These are phyloP conservation scores for Trichoderma asperellum DNA, from an alignment of 2,329 filamentous ascomycete genomes.

Conservation along the genomic window DNA sequence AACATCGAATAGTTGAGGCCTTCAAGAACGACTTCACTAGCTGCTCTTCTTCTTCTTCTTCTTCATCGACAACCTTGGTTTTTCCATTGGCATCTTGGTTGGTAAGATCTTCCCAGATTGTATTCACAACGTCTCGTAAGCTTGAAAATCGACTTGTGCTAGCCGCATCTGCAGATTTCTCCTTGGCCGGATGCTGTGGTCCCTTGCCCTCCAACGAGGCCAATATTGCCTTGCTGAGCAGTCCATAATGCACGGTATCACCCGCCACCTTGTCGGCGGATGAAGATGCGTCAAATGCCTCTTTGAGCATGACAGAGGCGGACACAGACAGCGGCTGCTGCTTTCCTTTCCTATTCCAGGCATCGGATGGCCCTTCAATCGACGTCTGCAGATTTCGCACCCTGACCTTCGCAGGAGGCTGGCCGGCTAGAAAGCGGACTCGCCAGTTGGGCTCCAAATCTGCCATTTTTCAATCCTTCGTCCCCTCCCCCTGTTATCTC, in stretches of 20 bases:
- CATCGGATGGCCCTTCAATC: slow-evolving; percentile 63
- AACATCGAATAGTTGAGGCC: slow-evolving; percentile 44
- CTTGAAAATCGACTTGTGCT: slow-evolving; percentile 6
- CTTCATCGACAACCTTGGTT: neutral
- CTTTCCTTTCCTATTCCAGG: slow-evolving; percentile 65
- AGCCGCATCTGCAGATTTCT: neutral
- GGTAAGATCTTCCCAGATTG: slow-evolving; percentile 42
- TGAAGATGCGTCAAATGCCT: slow-evolving; percentile 62
- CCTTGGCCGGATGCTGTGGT: neutral
- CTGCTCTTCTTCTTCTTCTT: neutral
- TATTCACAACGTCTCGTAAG: slow-evolving; percentile 33
- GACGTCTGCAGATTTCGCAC: slow-evolving; percentile 65
- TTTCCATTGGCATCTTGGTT: slow-evolving; percentile 33
- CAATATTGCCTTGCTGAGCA: slow-evolving; percentile 67
- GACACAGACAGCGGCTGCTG: slow-evolving; percentile 66
- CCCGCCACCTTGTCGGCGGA: slow-evolving; percentile 61
- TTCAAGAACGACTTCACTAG: slow-evolving; percentile 39
- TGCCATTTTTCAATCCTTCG: slow-evolving; percentile 30
- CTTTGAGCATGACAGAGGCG: slow-evolving; percentile 59
- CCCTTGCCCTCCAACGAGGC: slow-evolving; percentile 45
- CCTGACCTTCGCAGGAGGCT: slow-evolving; percentile 53
- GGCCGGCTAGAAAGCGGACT: slow-evolving; percentile 36
- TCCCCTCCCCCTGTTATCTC: neutral
- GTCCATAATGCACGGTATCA: slow-evolving; percentile 79
- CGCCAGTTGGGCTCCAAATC: slow-evolving; percentile 35